Percentiles rank a stretch among this genome's conserved stretches.
Conservation (phyloP, 805 yeast species). For the Ogataea chonburiensis region DNA sequence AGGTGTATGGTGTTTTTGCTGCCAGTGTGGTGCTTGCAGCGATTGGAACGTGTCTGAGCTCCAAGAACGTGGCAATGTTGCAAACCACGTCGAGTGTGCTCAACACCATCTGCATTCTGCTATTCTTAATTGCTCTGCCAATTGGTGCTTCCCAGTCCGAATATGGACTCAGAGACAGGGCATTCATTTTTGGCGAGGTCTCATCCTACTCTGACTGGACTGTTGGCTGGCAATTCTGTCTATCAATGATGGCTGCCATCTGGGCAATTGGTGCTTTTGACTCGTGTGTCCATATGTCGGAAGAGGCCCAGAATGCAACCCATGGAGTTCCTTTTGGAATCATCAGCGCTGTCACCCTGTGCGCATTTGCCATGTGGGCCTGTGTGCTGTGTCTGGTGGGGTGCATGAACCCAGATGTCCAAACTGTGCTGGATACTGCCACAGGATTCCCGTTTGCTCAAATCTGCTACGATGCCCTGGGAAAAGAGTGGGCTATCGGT, state of each 20-base stretch:
- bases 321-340: slow-evolving; percentile 67
- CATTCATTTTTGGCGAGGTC: slow-evolving; percentile 53
- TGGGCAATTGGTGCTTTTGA: slow-evolving; percentile 79
- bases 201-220: slow-evolving; percentile 55
- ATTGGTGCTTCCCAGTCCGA: slow-evolving; percentile 39
- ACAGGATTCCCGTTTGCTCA: slow-evolving; percentile 68
- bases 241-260: slow-evolving; percentile 55
- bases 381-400: slow-evolving; percentile 53
- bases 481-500: slow-evolving; percentile 49
- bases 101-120: slow-evolving; percentile 49
- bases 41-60: slow-evolving; percentile 53
- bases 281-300: slow-evolving; percentile 69
- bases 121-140: slow-evolving; percentile 64
- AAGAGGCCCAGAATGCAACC: slow-evolving; percentile 64
- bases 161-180: slow-evolving; percentile 32
- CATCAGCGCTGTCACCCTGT: slow-evolving; percentile 53
- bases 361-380: slow-evolving; percentile 58
- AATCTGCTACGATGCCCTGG: slow-evolving; percentile 53
- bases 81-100: slow-evolving; percentile 57
- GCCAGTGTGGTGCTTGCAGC: slow-evolving; percentile 57
- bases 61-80: slow-evolving; percentile 52
- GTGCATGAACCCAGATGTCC: slow-evolving; percentile 48
- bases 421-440: slow-evolving; percentile 39
- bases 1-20: slow-evolving; percentile 61
- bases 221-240: slow-evolving; percentile 53